Base-by-base conservation (phyloP, 345 rosid genomes). In the Garcia nutans region DNA sequence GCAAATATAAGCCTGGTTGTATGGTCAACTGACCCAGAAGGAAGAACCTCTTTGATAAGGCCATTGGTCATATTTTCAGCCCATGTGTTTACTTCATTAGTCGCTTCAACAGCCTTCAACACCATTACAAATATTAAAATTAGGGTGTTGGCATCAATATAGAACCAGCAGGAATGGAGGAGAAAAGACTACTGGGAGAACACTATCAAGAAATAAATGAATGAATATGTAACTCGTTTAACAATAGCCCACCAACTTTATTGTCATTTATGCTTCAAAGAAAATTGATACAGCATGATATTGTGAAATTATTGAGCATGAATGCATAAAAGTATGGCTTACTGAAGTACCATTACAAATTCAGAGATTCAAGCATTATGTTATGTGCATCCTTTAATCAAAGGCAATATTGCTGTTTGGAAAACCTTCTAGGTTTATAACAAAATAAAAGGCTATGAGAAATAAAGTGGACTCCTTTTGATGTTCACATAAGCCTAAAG, bases 31-130 rank as follows among this genome's bases (percentile, higher is more conserved):
- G 96, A 86, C 15, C 88, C 90, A 19, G 87, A 63, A 8, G 97
- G 91, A 54, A 94, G 89, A 80, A 94, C 82, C 77, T 94, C 90
- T 55, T 82, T 87, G 76, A 94, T 87, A 13, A 94, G 92, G 65
- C 97, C 98, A 69, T 65, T 82, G 3, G 96, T 92, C 70, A 88
- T 76, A 78, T 87, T 92, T 52, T 89, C 93, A 41, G 92, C 93
- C 97, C 96, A 92, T 8, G 86, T 66, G 59, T 92, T 94, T 69
- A 94, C 96, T 79, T 88, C 89, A 61, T 55, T 42, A 26, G 78
- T 59, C 66, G 83, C 96, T 84, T 94, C 90, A 76, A 76, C 85
- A 74, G 97, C 91, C 97, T 92, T 74, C 76, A 81, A 44, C 55
- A 33, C 79, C 31, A 24, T 16, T 72, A 73, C 73, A 45, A 68